Percentiles rank a stretch among this genome's conserved stretches.
phyloP scores from a whole-genome alignment of 2,329 filamentous ascomycete species.

The Harringtonia aguacate region DNA sequence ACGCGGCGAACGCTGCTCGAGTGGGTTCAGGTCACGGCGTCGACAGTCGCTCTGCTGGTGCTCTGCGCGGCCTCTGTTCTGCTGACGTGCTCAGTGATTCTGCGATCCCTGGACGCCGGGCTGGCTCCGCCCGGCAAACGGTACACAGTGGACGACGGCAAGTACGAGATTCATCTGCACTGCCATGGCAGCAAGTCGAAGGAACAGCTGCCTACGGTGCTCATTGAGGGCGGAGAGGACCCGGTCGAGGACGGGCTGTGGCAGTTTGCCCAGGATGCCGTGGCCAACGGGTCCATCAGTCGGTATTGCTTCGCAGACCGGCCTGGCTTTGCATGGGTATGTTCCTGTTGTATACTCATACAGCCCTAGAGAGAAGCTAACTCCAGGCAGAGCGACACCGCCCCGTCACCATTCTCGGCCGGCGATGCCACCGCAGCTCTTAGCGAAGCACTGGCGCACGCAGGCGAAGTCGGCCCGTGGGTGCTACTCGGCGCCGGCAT shows the following conservation, averaged over 20 bases:
- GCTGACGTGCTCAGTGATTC: slow-evolving; percentile 66
- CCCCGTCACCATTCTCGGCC: slow-evolving; percentile 84
- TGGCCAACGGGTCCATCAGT: slow-evolving; percentile 69
- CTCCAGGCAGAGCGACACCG: slow-evolving; percentile 59
- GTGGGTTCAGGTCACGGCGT: slow-evolving; percentile 71
- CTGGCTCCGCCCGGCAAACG: slow-evolving; percentile 62
- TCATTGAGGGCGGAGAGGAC: slow-evolving; percentile 75
- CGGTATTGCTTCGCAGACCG: slow-evolving; percentile 95
- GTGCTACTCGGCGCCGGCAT: slow-evolving; percentile 78
- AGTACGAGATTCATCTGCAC: slow-evolving; percentile 79
- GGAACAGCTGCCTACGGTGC: slow-evolving; percentile 59
- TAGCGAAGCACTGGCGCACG: slow-evolving; percentile 70
- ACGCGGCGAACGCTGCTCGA: slow-evolving; percentile 70
- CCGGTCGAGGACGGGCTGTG: slow-evolving; percentile 72
- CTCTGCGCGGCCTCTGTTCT: slow-evolving; percentile 61
- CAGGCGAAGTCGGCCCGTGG: slow-evolving; percentile 81
- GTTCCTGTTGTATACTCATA: slow-evolving; percentile 7
- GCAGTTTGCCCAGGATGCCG: slow-evolving; percentile 64
- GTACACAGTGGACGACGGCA: slow-evolving; percentile 71
- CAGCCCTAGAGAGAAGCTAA: neutral
- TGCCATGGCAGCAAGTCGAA: slow-evolving; percentile 66
- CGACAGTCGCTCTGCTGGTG: slow-evolving; percentile 59
- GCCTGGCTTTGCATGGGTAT: slow-evolving; percentile 70
- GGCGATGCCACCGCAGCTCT: slow-evolving; percentile 87
- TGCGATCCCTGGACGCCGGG: slow-evolving; percentile 70